Base-by-base conservation (phyloP, 768 basidiomycete genomes). In the Serpula lacrymans region DNA sequence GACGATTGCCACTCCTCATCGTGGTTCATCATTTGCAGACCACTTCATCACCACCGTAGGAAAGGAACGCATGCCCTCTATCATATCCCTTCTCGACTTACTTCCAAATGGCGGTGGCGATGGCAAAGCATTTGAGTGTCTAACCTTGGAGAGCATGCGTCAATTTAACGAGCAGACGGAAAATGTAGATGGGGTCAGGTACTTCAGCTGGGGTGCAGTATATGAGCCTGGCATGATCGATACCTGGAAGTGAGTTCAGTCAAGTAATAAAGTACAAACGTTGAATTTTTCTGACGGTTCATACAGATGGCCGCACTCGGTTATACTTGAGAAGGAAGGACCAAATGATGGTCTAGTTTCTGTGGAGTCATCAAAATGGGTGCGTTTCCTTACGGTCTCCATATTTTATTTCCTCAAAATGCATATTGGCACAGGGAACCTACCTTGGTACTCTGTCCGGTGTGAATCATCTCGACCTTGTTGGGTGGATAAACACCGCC, bases 301-400 rank as follows among this genome's bases (percentile, higher is more conserved):
- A 32, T 18, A 5, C 26, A 63, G 64, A 54, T 86, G 80, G 70
- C 80, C 88, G 1, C 88, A 92, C 55, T 78, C 80, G 6, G 81
- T 95, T 21, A 84, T 93, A 32, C 60, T 83, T 14, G 81, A 85
- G 52, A 84, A 86, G 55, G 92, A 96, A 65, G 95, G 94, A 13
- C 80, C 88, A 23, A 96, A 97, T 53, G 92, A 97, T 59, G 96
- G 96, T 1, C 74, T 99, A 34, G 95, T 99, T 33, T 86, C 84
- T 33, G 80, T 95, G 31, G 70, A 82, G 45, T 91, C 89, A 4
- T 82, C 92, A 3, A 80, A 82, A 71, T 95, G 94, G 92, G 81
- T 78, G 41, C 27, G 66, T 56, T 18, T 17, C 6, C 22, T 25
- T 43, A 14, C 28, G 22, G 41, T 51, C 16, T 33, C 11, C 34